These are phyloP conservation scores for Dendrobium officinale DNA, from an alignment of 106 monocot genomes.

Conservation along the genomic window DNA sequence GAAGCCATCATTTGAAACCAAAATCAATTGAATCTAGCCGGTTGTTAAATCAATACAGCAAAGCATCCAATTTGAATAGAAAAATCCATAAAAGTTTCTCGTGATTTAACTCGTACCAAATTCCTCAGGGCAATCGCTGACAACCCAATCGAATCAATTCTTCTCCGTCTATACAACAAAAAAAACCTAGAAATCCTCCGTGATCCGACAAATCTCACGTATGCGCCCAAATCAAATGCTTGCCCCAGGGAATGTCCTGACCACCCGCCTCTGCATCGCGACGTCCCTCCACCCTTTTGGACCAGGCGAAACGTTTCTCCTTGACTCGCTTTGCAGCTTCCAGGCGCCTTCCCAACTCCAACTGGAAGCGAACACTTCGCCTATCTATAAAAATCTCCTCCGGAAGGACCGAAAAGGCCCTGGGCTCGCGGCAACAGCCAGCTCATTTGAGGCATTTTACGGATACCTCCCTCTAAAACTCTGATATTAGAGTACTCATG, in stretches of 20 bases:
- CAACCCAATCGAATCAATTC: not conserved
- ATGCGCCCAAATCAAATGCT: not conserved
- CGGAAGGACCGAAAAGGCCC: not conserved
- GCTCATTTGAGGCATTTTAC: no score
- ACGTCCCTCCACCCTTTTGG: not conserved
- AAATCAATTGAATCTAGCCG: not conserved
- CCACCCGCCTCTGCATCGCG: not conserved
- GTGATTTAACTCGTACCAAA: not conserved
- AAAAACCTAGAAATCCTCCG: not conserved
- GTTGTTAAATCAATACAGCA: not conserved
- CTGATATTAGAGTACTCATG: no score
- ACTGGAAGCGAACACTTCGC: not conserved
- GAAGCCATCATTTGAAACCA: conserved; percentile 10
- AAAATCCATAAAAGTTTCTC: not conserved
- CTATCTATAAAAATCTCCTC: not conserved
- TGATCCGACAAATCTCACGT: not conserved
- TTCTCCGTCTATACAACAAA: not conserved
- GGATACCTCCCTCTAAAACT: not conserved
- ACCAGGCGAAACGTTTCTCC: not conserved
- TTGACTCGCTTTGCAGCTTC: not conserved
- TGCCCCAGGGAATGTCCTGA: not conserved
- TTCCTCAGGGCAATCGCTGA: not conserved
- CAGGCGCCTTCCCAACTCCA: conserved; percentile 2
- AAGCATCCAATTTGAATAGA: not conserved
- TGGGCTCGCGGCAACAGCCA: not conserved